phyloP scores from a whole-genome alignment of 2,329 filamentous ascomycete genomes.

The Raffaelea ambrosiae region DNA sequence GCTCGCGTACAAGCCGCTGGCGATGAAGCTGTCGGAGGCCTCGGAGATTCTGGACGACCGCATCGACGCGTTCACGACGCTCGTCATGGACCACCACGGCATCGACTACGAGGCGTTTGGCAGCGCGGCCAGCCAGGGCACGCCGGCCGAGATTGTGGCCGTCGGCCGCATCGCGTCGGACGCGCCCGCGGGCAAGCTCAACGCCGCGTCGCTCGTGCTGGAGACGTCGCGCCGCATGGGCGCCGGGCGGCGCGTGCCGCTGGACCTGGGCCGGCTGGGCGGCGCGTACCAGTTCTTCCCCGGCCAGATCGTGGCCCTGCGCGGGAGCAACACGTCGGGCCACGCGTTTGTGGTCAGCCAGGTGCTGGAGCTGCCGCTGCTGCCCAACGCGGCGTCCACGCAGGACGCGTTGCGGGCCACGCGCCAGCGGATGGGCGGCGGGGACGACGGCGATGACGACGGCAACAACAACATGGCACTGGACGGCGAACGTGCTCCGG shows the following conservation, averaged over 20 bases:
- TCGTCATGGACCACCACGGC: constrained; percentile 65
- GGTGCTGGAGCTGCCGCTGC: constrained; percentile 63
- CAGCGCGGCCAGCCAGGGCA: constrained; percentile 77
- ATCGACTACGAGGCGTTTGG: constrained; percentile 77
- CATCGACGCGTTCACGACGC: constrained; percentile 78
- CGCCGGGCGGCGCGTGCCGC: constrained; percentile 69
- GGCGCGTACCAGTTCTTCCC: constrained; percentile 75
- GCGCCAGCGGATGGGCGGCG: constrained; percentile 55
- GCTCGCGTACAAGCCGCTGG: constrained; percentile 82
- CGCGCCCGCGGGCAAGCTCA: constrained; percentile 75
- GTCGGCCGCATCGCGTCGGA: constrained; percentile 90
- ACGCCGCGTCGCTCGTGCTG: constrained; percentile 74
- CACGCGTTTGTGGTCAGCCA: constrained; percentile 74
- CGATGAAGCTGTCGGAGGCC: constrained; percentile 88
- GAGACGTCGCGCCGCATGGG: constrained; percentile 82
- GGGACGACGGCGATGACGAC: constrained; percentile 32
- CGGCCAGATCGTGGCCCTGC: constrained; percentile 83
- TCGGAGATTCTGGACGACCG: constrained; percentile 91
- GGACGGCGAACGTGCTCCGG: constrained; percentile 26
- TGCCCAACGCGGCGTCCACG: constrained; percentile 65
- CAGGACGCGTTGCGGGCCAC: constrained; percentile 57
- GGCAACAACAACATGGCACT: constrained; percentile 47
- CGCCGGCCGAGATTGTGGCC: constrained; percentile 74
- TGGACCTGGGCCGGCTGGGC: constrained; percentile 63
- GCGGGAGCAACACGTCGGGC: constrained; percentile 80